Percentiles rank a stretch among this genome's conserved stretches.
These are phyloP conservation scores for Penicillium roqueforti DNA, from an alignment of 495 filamentous ascomycete species.

Conservation along the genomic window DNA sequence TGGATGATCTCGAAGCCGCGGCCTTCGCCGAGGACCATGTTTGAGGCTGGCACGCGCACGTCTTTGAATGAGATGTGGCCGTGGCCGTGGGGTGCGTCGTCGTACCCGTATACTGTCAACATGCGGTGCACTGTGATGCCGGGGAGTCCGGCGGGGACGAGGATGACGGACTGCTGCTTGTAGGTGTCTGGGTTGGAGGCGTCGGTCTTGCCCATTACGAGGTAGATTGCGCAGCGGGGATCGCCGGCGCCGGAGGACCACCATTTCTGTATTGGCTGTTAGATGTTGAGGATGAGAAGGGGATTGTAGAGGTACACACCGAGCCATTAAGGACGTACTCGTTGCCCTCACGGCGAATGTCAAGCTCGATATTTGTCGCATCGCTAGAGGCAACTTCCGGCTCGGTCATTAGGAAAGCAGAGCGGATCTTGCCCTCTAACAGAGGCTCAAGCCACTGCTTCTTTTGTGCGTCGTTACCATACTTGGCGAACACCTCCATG, in stretches of 20 bases:
- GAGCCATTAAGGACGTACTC: conserved; percentile 83
- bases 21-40: conserved; percentile 83
- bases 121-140: conserved; percentile 82
- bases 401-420: conserved; percentile 93
- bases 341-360: conserved; percentile 73
- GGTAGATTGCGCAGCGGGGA: conserved; percentile 81
- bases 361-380: conserved; percentile 81
- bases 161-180: conserved; percentile 82
- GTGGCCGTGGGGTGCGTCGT: conserved; percentile 92
- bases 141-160: conserved; percentile 70
- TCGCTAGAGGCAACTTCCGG: conserved; percentile 80
- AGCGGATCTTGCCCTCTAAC: conserved; percentile 80
- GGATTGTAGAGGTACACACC: conserved; percentile 40
- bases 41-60: conserved; percentile 71
- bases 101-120: conserved; percentile 87
- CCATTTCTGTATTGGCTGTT: conserved; percentile 66
- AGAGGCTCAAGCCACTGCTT: conserved; percentile 77
- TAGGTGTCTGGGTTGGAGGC: conserved; percentile 67
- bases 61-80: conserved; percentile 83
- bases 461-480: conserved; percentile 88
- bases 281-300: background rate
- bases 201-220: conserved; percentile 87
- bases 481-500: conserved; percentile 94
- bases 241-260: conserved; percentile 92
- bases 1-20: conserved; percentile 97